These are phyloP conservation scores for Collybia nuda DNA, from an alignment of 768 basidiomycete genomes.

Conservation along the genomic window DNA sequence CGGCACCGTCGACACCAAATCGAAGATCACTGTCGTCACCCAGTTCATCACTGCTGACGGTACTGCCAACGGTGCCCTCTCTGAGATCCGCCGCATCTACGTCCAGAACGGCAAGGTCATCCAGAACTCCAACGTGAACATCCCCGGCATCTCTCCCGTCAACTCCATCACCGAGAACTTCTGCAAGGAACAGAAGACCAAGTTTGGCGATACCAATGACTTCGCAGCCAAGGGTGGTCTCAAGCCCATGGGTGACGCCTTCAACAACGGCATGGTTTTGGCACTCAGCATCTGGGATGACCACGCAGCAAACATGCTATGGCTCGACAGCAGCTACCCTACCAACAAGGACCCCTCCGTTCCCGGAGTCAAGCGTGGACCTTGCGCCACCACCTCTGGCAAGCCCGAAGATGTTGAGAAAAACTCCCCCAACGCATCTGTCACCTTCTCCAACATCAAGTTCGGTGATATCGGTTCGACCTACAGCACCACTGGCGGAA, in stretches of 20 bases:
- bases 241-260: conserved; percentile 26
- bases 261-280: conserved; percentile 41
- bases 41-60: conserved; percentile 40
- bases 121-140: conserved; percentile 32
- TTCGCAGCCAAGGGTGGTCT: conserved; percentile 43
- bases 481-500: background rate
- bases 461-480: conserved; percentile 10
- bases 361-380: conserved; percentile 5
- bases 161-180: conserved; percentile 38
- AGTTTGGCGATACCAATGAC: conserved; percentile 42
- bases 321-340: background rate
- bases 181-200: conserved; percentile 39
- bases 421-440: conserved; percentile 3
- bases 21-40: conserved; percentile 41
- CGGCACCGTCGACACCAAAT: conserved; percentile 35
- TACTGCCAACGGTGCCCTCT: conserved; percentile 33
- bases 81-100: conserved; percentile 41
- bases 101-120: conserved; percentile 39
- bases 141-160: conserved; percentile 27
- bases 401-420: conserved; percentile 1
- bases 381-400: conserved; percentile 3
- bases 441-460: conserved; percentile 8
- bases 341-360: background rate
- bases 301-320: conserved; percentile 22
- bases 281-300: conserved; percentile 42